Evolutionary conservation across 495 filamentous ascomycete genomes (phyloP).

Genomic region (Neurospora sp.): DNA sequence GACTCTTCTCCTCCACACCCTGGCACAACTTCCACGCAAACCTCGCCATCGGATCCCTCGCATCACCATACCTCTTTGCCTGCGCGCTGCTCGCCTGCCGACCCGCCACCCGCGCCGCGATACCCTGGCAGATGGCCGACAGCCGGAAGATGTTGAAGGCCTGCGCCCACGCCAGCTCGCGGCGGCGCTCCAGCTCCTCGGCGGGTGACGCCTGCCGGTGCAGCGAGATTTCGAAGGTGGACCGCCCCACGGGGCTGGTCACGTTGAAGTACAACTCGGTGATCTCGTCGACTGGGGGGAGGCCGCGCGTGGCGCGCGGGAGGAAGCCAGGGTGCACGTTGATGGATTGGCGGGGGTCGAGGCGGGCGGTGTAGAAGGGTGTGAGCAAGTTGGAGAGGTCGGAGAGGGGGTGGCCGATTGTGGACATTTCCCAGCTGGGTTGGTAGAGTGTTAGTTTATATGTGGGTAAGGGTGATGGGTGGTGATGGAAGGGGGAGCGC

Average conservation of each 20-base stretch:
- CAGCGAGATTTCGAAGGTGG: constrained; percentile 18
- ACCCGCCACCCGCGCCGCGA: constrained; percentile 72
- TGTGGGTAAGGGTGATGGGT: background rate
- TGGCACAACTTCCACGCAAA: constrained; percentile 56
- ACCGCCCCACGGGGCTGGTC: constrained; percentile 52
- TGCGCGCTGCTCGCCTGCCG: constrained; percentile 85
- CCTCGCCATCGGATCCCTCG: constrained; percentile 57
- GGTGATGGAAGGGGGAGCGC: background rate
- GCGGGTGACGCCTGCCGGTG: constrained; percentile 9
- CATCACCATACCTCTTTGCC: constrained; percentile 59
- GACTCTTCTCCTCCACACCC: background rate
- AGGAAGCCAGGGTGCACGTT: constrained; percentile 44
- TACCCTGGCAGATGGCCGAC: constrained; percentile 86
- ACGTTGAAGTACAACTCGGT: constrained; percentile 67
- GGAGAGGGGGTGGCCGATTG: constrained; percentile 84
- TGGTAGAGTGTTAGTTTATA: constrained; percentile 7
- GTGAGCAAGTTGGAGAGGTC: constrained; percentile 74
- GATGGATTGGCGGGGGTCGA: constrained; percentile 18
- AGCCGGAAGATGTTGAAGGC: constrained; percentile 52
- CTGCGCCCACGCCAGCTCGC: constrained; percentile 59
- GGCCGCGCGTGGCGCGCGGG: constrained; percentile 52
- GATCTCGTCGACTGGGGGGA: constrained; percentile 63
- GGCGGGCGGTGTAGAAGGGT: constrained; percentile 47
- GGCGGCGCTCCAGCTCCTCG: constrained; percentile 27
- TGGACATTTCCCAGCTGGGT: constrained; percentile 85